Conservation (phyloP, 2,329 filamentous ascomycete species). For the Claviceps sp. region DNA sequence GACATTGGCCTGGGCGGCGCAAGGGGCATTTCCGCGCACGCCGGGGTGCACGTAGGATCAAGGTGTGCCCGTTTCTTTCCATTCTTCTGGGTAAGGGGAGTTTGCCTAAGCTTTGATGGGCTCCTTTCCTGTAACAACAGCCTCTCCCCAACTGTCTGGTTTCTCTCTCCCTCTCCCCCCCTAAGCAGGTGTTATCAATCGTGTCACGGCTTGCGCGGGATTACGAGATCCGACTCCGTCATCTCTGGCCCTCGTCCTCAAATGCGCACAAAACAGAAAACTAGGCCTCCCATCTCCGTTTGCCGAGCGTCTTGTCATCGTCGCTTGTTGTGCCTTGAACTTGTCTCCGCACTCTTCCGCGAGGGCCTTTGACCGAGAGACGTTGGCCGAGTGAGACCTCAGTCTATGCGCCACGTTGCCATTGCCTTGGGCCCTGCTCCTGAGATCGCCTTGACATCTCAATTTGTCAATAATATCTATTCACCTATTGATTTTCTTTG, state of each 20-base stretch:
- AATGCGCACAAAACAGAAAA: background rate
- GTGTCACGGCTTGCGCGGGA: conserved; percentile 19
- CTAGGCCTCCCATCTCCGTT: background rate
- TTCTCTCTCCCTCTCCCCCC: conserved; percentile 20
- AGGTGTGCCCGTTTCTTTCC: conserved; percentile 21
- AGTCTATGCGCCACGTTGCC: conserved; percentile 5
- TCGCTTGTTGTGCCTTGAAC: background rate
- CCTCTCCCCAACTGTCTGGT: conserved; percentile 26
- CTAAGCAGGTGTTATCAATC: conserved; percentile 16
- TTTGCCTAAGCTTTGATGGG: conserved; percentile 25
- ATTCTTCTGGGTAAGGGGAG: conserved; percentile 30
- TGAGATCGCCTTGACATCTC: background rate
- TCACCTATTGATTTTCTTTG: background rate
- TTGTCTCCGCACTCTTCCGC: background rate
- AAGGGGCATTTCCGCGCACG: conserved; percentile 12
- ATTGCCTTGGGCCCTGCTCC: conserved; percentile 1
- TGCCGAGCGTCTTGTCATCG: conserved; percentile 2
- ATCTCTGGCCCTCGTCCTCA: background rate
- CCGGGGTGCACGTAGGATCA: conserved; percentile 17
- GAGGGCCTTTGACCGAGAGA: conserved; percentile 1
- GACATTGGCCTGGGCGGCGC: conserved; percentile 11
- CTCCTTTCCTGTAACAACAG: conserved; percentile 25
- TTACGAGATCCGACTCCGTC: conserved; percentile 7
- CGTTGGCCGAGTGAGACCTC: conserved; percentile 2
- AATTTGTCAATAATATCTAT: background rate